Percentiles rank a stretch among this genome's conserved stretches.
These are phyloP conservation scores for Phialemonium atrogriseum DNA, from an alignment of 2,329 filamentous ascomycete genomes.

Conservation along the genomic window DNA sequence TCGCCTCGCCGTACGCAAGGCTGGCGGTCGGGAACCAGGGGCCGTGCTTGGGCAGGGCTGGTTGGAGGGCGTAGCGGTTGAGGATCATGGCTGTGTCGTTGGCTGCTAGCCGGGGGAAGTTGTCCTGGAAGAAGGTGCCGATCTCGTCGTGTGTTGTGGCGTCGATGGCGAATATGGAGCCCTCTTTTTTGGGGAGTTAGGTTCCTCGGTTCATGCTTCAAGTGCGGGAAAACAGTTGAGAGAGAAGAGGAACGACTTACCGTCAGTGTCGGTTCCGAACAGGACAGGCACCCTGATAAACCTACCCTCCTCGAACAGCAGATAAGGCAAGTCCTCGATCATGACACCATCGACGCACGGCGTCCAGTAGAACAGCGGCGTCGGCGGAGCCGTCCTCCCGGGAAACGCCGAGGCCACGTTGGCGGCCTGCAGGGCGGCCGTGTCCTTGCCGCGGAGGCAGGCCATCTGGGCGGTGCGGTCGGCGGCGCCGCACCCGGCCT, in stretches of 20 bases:
- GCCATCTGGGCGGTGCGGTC: conserved; percentile 21
- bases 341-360: conserved; percentile 41
- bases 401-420: conserved; percentile 33
- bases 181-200: no score
- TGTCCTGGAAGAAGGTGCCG: conserved; percentile 32
- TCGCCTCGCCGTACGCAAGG: conserved; percentile 35
- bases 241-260: conserved; percentile 21
- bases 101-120: conserved; percentile 34
- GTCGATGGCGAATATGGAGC: conserved; percentile 34
- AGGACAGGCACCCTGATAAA: conserved; percentile 37
- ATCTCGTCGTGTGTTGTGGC: conserved; percentile 25
- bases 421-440: conserved; percentile 26
- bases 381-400: conserved; percentile 19
- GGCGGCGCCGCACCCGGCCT: conserved; percentile 25
- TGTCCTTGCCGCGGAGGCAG: conserved; percentile 31
- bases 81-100: conserved; percentile 26
- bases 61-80: conserved; percentile 26
- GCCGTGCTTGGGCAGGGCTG: conserved; percentile 25
- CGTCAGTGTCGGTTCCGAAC: conserved; percentile 34
- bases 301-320: conserved; percentile 27
- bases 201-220: conserved; percentile 2
- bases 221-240: neutral
- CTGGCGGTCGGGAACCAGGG: conserved; percentile 35
- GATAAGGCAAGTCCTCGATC: conserved; percentile 31
- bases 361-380: conserved; percentile 40